phyloP scores from a whole-genome alignment of 352 stramenopile genomes.

The Phytophthora fragariaefolia region DNA sequence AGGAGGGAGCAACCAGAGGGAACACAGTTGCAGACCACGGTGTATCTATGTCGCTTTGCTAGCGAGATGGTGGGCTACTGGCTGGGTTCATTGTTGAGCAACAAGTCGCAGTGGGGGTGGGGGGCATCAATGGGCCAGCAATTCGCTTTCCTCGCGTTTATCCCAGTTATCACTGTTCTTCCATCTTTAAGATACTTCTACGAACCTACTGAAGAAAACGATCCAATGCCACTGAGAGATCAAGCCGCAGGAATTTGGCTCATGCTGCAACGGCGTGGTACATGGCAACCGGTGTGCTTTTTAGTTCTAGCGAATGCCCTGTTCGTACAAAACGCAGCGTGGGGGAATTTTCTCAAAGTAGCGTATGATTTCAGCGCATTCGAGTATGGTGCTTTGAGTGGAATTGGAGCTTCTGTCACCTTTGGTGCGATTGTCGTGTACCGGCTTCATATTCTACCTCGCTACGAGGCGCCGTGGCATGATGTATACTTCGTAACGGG shows the following conservation, averaged over 20 bases:
- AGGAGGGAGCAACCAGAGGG: constrained; percentile 41
- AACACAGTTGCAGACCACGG: constrained; percentile 63
- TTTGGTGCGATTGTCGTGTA: constrained; percentile 70
- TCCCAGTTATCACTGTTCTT: constrained; percentile 64
- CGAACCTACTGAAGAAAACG: constrained; percentile 46
- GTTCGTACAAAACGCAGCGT: constrained; percentile 78
- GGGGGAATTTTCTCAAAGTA: constrained; percentile 83
- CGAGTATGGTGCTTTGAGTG: constrained; percentile 76
- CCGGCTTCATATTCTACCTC: constrained; percentile 48
- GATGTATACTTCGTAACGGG: constrained; percentile 71
- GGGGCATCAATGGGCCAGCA: constrained; percentile 68
- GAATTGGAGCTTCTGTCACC: constrained; percentile 71
- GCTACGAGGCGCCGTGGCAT: constrained; percentile 60
- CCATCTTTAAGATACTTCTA: constrained; percentile 63
- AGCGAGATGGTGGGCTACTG: constrained; percentile 86
- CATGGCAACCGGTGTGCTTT: constrained; percentile 81
- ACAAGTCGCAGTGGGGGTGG: constrained; percentile 57
- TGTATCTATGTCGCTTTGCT: constrained; percentile 81
- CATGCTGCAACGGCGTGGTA: constrained; percentile 74
- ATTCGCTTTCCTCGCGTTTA: constrained; percentile 65
- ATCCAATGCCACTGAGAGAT: constrained; percentile 36
- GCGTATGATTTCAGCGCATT: constrained; percentile 78
- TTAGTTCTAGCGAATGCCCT: constrained; percentile 67
- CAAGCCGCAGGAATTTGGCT: constrained; percentile 57
- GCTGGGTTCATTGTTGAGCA: constrained; percentile 66